phyloP scores from a whole-genome alignment of 257 asterid species.

The Penstemon eatonii region DNA sequence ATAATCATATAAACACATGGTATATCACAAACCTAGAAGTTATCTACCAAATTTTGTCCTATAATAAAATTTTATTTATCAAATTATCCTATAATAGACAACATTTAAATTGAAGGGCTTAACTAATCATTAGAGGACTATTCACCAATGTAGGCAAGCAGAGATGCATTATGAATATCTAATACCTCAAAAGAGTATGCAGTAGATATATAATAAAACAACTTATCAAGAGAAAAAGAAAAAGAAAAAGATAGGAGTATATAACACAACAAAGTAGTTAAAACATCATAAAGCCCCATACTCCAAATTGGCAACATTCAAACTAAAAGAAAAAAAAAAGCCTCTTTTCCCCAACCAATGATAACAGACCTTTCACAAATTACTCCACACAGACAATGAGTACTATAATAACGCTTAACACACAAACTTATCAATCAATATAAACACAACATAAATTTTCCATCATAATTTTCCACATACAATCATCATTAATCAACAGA shows the following conservation, averaged over 20 bases:
- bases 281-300: not conserved
- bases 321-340: not conserved
- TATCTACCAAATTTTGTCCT: not conserved
- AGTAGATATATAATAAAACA: not conserved
- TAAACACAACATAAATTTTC: not conserved
- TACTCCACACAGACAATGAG: not conserved
- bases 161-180: not conserved
- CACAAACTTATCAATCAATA: not conserved
- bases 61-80: not conserved
- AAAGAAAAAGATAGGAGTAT: no score
- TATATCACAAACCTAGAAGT: not conserved
- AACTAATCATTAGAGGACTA: constrained; percentile 5
- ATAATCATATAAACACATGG: not conserved
- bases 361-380: constrained; percentile 3
- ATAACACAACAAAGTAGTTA: not conserved
- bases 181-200: not conserved
- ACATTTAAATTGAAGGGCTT: not conserved
- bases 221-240: no score
- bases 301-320: not conserved
- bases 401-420: not conserved
- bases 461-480: not conserved
- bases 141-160: not conserved
- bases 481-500: not conserved
- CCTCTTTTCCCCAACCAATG: not conserved
- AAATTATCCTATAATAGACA: not conserved